Base-by-base conservation (phyloP, 2,329 filamentous ascomycete species). In the Coniochaeta ligniaria region DNA sequence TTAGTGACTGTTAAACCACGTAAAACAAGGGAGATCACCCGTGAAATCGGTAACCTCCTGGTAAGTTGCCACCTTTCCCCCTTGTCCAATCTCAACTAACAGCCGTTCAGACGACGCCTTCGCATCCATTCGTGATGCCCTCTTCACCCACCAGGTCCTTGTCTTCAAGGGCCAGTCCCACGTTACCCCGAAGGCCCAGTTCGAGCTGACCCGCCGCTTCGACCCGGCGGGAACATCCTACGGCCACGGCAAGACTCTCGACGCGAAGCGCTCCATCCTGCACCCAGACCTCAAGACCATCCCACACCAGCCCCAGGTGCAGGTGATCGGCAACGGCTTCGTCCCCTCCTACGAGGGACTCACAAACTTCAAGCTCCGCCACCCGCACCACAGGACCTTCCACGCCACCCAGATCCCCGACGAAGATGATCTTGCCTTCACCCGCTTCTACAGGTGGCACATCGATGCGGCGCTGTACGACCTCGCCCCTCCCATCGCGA, bases 241-340 rank as follows among this genome's bases (percentile, higher is more conserved):
- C 72, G 90, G 90, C 17, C 90, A 92, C 70, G 90, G 89, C 69
- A 90, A 89, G 74, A 90, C 88, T 0, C 77, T 91, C 56, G 88
- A 91, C 66, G 76, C 76, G 28, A 81, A 81, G 71, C 82, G 80
- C 57, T 83, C 79, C 60, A 85, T 93, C 67, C 80, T 93, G 20
- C 89, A 92, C 69, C 90, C 90, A 0, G 90, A 93, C 66, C 79
- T 93, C 20, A 92, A 92, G 76, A 92, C 90, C 0, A 84, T 93
- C 47, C 89, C 90, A 0, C 86, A 91, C 66, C 90, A 93, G 71
- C 88, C 90, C 0, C 89, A 93, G 63, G 87, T 91, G 1, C 90
- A 93, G 68, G 86, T 92, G 60, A 92, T 93, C 63, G 90, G 90
- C 45, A 91, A 93, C 68, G 90, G 90, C 6, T 81, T 83, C 55